These are phyloP conservation scores for Boletus edulis DNA, from an alignment of 768 basidiomycete species.

Conservation along the genomic window DNA sequence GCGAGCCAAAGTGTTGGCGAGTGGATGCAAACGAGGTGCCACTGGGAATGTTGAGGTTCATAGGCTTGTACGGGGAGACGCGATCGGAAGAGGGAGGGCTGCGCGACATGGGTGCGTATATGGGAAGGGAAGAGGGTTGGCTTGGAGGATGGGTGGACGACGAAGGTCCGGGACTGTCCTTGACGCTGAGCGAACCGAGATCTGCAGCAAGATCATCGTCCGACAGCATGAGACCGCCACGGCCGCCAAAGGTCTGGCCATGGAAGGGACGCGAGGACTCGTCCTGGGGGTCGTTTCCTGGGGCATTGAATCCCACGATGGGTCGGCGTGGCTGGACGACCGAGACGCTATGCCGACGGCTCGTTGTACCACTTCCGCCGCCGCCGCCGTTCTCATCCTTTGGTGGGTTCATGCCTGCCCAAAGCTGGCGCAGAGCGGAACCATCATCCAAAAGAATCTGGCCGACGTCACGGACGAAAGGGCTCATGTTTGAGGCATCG, in stretches of 20 bases:
- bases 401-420: constrained; percentile 67
- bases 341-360: constrained; percentile 78
- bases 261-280: constrained; percentile 36
- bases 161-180: constrained; percentile 31
- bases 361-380: constrained; percentile 73
- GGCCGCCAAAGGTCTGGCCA: constrained; percentile 37
- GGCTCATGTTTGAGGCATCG: constrained; percentile 77
- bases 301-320: constrained; percentile 50
- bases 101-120: constrained; percentile 67
- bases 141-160: constrained; percentile 55
- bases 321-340: constrained; percentile 74
- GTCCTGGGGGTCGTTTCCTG: constrained; percentile 42
- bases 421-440: constrained; percentile 68
- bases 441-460: constrained; percentile 76
- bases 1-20: constrained; percentile 52
- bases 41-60: constrained; percentile 58
- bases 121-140: constrained; percentile 74
- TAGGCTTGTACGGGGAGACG: constrained; percentile 54
- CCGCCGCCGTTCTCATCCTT: constrained; percentile 60
- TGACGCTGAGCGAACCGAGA: constrained; percentile 60
- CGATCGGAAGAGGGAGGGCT: constrained; percentile 56
- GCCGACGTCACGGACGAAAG: constrained; percentile 81
- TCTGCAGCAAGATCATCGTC: constrained; percentile 82
- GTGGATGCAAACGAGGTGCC: constrained; percentile 39
- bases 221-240: constrained; percentile 63